Evolutionary conservation across 2,329 filamentous ascomycete species (phyloP).

Genomic region (Chrysoporthe deuterocubensis): DNA sequence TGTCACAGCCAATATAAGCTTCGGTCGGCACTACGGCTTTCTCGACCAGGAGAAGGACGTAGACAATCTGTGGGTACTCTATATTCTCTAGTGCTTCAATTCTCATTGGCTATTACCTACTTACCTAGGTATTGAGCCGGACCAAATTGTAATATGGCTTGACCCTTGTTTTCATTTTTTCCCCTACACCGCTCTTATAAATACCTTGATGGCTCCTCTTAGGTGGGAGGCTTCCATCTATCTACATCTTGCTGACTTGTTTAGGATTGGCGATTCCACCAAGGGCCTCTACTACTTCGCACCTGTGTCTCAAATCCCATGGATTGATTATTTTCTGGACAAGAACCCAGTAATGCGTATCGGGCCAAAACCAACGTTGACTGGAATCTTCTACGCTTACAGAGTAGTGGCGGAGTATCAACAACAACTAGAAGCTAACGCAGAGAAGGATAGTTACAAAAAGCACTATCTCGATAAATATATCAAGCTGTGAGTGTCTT

Average conservation of each 20-base stretch:
- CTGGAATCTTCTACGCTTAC: constrained; percentile 9
- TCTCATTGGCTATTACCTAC: too few species aligned
- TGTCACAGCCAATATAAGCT: constrained; percentile 18
- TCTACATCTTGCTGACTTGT: background rate
- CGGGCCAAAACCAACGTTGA: constrained; percentile 28
- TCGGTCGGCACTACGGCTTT: constrained; percentile 15
- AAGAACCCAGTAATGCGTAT: constrained; percentile 37
- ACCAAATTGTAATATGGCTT: too few species aligned
- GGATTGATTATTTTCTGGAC: constrained; percentile 35
- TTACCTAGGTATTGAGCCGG: too few species aligned
- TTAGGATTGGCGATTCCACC: constrained; percentile 9
- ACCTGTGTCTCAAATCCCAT: constrained; percentile 35
- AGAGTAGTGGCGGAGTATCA: constrained; percentile 15
- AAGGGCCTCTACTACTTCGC: constrained; percentile 40
- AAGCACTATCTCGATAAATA: constrained; percentile 17
- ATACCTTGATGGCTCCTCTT: too few species aligned
- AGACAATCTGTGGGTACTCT: background rate
- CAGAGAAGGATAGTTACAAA: background rate
- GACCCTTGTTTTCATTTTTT: too few species aligned
- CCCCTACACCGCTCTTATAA: too few species aligned
- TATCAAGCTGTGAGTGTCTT: constrained; percentile 6
- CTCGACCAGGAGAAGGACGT: constrained; percentile 13
- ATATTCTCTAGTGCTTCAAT: background rate
- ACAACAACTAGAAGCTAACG: background rate
- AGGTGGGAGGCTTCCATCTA: too few species aligned